Conservation (phyloP, 1,284 basidiomycete genomes). For the Ganoderma boninense region DNA sequence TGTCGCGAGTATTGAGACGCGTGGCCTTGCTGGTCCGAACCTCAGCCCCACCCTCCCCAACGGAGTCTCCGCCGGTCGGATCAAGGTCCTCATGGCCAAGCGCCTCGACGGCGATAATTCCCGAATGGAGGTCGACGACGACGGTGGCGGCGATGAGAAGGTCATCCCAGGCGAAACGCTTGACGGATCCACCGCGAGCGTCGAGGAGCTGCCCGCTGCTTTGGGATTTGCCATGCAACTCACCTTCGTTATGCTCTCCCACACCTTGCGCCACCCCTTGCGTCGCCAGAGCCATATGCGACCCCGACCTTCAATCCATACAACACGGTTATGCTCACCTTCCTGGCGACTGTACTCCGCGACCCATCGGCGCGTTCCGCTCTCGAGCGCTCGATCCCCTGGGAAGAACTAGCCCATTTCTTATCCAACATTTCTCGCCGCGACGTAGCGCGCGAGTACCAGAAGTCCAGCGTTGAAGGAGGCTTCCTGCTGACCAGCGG, state of each 20-base stretch:
- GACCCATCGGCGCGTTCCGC: constrained; percentile 66
- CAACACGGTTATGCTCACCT: constrained; percentile 87
- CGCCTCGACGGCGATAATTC: constrained; percentile 56
- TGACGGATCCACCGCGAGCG: constrained; percentile 25
- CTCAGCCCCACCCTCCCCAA: constrained; percentile 32
- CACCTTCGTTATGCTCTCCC: constrained; percentile 81
- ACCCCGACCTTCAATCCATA: constrained; percentile 84
- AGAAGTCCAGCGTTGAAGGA: constrained; percentile 37
- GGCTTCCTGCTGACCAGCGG: constrained; percentile 65
- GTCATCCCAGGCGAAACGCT: constrained; percentile 6
- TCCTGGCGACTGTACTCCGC: constrained; percentile 81
- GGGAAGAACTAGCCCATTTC: constrained; percentile 79
- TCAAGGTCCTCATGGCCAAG: constrained; percentile 45
- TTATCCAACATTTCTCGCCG: constrained; percentile 69
- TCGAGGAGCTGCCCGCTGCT: constrained; percentile 55
- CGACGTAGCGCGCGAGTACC: constrained; percentile 43
- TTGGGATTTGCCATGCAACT: constrained; percentile 83
- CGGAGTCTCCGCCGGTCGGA: constrained; percentile 39
- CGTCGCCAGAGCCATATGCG: constrained; percentile 66
- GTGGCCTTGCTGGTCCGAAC: constrained; percentile 38
- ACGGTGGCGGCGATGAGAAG: constrained; percentile 65
- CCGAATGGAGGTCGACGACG: constrained; percentile 76
- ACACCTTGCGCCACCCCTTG: constrained; percentile 73
- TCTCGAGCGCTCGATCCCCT: constrained; percentile 85
- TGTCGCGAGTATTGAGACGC: constrained; percentile 50